Evolutionary conservation across 2,329 filamentous ascomycete species (phyloP).

Genomic region (Penicillium aurantiogriseum): DNA sequence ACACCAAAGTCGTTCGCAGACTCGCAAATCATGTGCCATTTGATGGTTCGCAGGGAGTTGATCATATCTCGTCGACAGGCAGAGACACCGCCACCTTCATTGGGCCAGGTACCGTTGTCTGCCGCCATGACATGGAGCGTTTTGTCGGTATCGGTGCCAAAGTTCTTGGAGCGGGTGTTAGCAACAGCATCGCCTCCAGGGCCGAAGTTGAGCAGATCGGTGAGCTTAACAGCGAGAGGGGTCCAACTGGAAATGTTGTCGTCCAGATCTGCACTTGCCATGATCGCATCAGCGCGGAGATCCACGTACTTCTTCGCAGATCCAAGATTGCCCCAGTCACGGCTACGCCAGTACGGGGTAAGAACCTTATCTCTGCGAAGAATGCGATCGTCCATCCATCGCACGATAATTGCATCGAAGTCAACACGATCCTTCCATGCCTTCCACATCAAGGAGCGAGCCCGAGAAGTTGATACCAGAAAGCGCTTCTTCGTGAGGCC

Average conservation of each 20-base stretch:
- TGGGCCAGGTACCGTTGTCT: conserved; percentile 55
- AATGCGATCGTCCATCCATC: conserved; percentile 53
- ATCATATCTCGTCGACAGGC: conserved; percentile 57
- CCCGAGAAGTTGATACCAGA: conserved; percentile 48
- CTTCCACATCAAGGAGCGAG: conserved; percentile 53
- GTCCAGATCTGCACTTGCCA: conserved; percentile 53
- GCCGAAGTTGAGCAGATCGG: conserved; percentile 53
- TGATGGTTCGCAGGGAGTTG: conserved; percentile 53
- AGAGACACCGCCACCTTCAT: conserved; percentile 55
- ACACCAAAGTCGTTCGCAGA: conserved; percentile 57
- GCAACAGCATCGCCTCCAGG: conserved; percentile 54
- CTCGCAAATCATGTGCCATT: conserved; percentile 56
- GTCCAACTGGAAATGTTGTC: conserved; percentile 55
- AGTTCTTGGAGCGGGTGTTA: conserved; percentile 49
- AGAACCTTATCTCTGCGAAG: conserved; percentile 49
- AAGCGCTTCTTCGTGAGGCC: conserved; percentile 38
- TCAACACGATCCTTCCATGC: conserved; percentile 49
- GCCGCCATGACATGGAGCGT: conserved; percentile 53
- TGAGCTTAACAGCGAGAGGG: conserved; percentile 51
- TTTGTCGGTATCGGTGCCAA: conserved; percentile 50
- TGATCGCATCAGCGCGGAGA: conserved; percentile 50
- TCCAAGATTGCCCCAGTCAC: conserved; percentile 45
- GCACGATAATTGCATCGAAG: conserved; percentile 51
- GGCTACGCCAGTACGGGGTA: conserved; percentile 47
- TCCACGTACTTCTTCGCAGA: conserved; percentile 47